phyloP scores from a whole-genome alignment of 805 yeast genomes.

The Hanseniaspora singularis region DNA sequence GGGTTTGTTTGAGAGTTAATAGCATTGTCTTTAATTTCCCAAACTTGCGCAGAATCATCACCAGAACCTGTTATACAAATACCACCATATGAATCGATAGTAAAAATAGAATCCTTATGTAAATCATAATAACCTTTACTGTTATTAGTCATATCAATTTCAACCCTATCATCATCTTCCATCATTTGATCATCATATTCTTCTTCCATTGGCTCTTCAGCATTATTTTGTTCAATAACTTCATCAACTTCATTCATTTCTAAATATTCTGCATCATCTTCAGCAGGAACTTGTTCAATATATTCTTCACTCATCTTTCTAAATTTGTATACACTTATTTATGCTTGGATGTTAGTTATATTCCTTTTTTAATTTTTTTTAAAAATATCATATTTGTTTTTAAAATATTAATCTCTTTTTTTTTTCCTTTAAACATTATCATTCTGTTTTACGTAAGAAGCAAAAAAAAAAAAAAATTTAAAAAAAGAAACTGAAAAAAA shows the following conservation, averaged over 20 bases:
- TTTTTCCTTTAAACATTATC: no score
- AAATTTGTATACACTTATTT: background rate
- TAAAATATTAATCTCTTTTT: no score
- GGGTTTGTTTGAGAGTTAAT: slow-evolving; percentile 7
- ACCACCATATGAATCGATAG: slow-evolving; percentile 70
- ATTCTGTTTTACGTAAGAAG: no score
- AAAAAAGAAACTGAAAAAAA: no score
- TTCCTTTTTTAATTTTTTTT: no score
- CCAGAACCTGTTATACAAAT: slow-evolving; percentile 91
- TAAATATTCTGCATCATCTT: slow-evolving; percentile 29
- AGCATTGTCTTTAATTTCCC: slow-evolving; percentile 42
- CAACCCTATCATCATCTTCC: slow-evolving; percentile 42
- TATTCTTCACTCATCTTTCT: slow-evolving; percentile 11
- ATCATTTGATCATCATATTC: slow-evolving; percentile 31
- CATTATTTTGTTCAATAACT: slow-evolving; percentile 26
- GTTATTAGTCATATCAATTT: slow-evolving; percentile 80
- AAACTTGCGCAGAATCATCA: slow-evolving; percentile 74
- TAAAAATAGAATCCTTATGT: slow-evolving; percentile 78
- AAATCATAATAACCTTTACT: slow-evolving; percentile 80
- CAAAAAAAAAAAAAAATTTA: no score
- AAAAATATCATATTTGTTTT: no score
- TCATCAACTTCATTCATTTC: slow-evolving; percentile 35
- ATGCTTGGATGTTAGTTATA: no score
- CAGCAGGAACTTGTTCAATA: slow-evolving; percentile 15
- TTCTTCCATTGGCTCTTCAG: slow-evolving; percentile 23